Conservation (phyloP, 2,329 filamentous ascomycete species). For the Paecilomyces fulvus region DNA sequence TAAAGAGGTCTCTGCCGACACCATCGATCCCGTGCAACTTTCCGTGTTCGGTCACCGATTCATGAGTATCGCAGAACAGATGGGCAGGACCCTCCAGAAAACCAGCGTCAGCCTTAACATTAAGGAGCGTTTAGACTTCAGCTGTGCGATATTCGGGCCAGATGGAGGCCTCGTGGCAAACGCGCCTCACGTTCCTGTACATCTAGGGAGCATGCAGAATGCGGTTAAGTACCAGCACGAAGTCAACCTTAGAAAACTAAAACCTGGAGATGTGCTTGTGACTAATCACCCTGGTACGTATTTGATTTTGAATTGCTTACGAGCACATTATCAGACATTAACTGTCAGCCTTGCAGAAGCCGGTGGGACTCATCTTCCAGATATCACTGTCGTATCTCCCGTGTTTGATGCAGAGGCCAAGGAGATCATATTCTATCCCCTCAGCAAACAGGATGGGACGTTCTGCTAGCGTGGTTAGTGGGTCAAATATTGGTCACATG, state of each 20-base stretch:
- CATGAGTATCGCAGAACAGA: slow-evolving; percentile 47
- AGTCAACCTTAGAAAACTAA: slow-evolving; percentile 66
- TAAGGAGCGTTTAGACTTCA: slow-evolving; percentile 77
- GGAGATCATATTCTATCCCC: slow-evolving; percentile 68
- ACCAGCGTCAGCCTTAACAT: slow-evolving; percentile 52
- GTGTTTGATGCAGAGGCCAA: slow-evolving; percentile 63
- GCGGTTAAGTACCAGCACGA: slow-evolving; percentile 66
- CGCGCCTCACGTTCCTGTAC: slow-evolving; percentile 68
- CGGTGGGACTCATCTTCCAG: slow-evolving; percentile 70
- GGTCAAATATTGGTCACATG: no score
- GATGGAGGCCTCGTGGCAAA: slow-evolving; percentile 59
- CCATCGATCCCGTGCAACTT: slow-evolving; percentile 38
- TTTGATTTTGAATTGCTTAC: background rate
- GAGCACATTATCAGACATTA: background rate
- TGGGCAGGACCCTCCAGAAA: slow-evolving; percentile 43
- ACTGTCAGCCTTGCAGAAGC: slow-evolving; percentile 51
- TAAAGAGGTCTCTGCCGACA: background rate
- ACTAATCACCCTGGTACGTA: slow-evolving; percentile 61
- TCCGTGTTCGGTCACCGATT: slow-evolving; percentile 43
- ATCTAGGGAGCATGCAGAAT: slow-evolving; percentile 71
- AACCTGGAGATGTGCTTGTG: slow-evolving; percentile 67
- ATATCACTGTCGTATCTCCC: slow-evolving; percentile 69
- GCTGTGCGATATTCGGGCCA: slow-evolving; percentile 68
- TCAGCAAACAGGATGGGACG: no score
- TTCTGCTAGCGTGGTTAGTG: no score